These are phyloP conservation scores for Avicennia marina DNA, from an alignment of 257 asterid species.

Conservation along the genomic window DNA sequence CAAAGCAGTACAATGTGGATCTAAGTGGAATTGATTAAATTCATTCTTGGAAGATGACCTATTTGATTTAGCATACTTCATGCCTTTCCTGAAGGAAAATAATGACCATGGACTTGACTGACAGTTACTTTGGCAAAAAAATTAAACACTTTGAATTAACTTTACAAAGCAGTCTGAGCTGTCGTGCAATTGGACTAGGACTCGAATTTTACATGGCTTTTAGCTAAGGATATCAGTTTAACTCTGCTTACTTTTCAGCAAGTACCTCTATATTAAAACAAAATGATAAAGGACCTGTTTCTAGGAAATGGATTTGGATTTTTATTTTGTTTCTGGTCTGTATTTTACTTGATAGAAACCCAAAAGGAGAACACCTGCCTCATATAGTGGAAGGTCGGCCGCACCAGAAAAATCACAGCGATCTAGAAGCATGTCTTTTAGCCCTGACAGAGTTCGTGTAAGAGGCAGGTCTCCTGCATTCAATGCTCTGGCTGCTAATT, in stretches of 20 bases:
- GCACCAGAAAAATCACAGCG: slow-evolving; percentile 88
- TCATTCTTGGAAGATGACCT: too few species aligned
- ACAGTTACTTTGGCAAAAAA: too few species aligned
- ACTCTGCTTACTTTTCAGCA: neutral
- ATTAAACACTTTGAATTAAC: too few species aligned
- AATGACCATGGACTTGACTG: too few species aligned
- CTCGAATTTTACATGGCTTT: too few species aligned
- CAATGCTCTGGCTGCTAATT: slow-evolving; percentile 90
- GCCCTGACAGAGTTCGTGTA: slow-evolving; percentile 97
- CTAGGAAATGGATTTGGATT: neutral
- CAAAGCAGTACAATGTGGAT: too few species aligned
- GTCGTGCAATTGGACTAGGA: too few species aligned
- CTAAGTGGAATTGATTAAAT: too few species aligned
- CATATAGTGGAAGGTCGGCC: slow-evolving; percentile 78
- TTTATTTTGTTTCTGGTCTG: slow-evolving; percentile 2
- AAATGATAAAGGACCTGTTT: neutral
- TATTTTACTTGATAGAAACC: slow-evolving; percentile 57
- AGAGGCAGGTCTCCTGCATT: slow-evolving; percentile 98
- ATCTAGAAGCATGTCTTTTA: slow-evolving; percentile 93
- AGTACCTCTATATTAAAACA: neutral
- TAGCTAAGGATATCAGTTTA: too few species aligned
- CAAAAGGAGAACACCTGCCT: slow-evolving; percentile 66
- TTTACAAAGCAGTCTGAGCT: too few species aligned
- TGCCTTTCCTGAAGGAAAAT: too few species aligned
- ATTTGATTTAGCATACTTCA: too few species aligned